These are phyloP conservation scores for Amaranthus palmeri DNA, from an alignment of 148 eudicot genomes.

Conservation along the genomic window DNA sequence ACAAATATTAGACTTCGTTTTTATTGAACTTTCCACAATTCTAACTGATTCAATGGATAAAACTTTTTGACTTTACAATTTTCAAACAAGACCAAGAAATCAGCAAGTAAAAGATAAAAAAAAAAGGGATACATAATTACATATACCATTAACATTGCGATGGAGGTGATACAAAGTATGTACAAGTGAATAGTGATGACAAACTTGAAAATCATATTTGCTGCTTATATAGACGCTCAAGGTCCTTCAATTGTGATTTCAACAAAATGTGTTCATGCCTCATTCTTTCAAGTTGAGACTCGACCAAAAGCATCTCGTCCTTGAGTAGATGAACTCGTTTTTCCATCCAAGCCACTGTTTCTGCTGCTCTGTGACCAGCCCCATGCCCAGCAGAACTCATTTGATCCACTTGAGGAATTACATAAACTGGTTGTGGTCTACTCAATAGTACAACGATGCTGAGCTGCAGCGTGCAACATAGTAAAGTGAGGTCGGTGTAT, in stretches of 20 bases:
- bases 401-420: conserved; percentile 27
- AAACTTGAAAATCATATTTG: conserved; percentile 6
- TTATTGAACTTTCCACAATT: background rate
- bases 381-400: conserved; percentile 19
- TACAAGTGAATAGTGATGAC: conserved; percentile 2
- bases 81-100: no score
- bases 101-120: background rate
- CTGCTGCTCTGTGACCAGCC: conserved; percentile 37
- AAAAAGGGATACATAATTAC: background rate
- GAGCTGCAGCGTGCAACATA: conserved; percentile 42
- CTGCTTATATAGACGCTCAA: conserved; percentile 37
- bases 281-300: conserved; percentile 71
- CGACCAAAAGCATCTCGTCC: conserved; percentile 78
- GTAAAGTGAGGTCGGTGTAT: background rate
- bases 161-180: conserved; percentile 6
- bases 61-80: background rate
- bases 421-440: conserved; percentile 67
- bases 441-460: conserved; percentile 72
- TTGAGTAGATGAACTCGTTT: conserved; percentile 65
- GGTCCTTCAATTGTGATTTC: conserved; percentile 51
- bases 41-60: background rate
- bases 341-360: conserved; percentile 54
- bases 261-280: conserved; percentile 48
- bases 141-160: conserved; percentile 23
- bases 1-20: background rate